Base-by-base conservation (phyloP, 2,329 filamentous ascomycete genomes). In the Verruconis gallopava region DNA sequence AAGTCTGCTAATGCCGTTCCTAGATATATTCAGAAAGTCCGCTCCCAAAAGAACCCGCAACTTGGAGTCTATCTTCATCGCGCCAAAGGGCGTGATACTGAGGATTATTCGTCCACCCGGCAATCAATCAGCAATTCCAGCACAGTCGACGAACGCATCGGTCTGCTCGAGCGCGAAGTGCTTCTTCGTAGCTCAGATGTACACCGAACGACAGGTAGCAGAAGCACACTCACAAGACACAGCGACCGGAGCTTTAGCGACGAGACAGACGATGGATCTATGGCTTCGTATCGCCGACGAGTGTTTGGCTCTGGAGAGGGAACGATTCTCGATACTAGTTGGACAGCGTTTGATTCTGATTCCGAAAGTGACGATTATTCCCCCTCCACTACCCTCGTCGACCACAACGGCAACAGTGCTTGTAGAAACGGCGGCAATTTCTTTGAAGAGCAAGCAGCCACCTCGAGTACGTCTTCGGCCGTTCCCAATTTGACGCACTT, bases 1-100 rank as follows among this genome's bases (percentile, higher is more conserved):
- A 30, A 30, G n/a, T 30, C 9, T 9, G 25, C 25, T 30, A 30
- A 30, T n/a, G 25, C n/a, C n/a, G n/a, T 9, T 30, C 9, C 9
- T n/a, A 30, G 25, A 30, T 76, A 75, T 52, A 73, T 76, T 9
- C 72, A 75, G 49, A 73, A 74, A 46, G 68, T 74, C 2, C 64
- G 68, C 5, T 70, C 67, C 1, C 62, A 64, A 2, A 72, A 73
- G 48, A 70, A 65, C 41, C 68, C 71, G 9, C 72, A 76, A 49
- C 60, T 76, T 1, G 72, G 72, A 12, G 72, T 76, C 4, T 76
- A 76, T 47, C 59, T 76, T 3, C 72, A 76, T 49, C 67, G 72
- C 34, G 71, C 70, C 4, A 74, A 74, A 49, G 71, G 75, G 45
- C 62, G 66, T 18, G 69, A 74, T 42, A 60, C 60, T 1, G 65